Evolutionary conservation across 2,329 filamentous ascomycete species (phyloP), one percentile per base, ranked within the genome.

Genomic region (Neopestalotiopsis rosae): DNA sequence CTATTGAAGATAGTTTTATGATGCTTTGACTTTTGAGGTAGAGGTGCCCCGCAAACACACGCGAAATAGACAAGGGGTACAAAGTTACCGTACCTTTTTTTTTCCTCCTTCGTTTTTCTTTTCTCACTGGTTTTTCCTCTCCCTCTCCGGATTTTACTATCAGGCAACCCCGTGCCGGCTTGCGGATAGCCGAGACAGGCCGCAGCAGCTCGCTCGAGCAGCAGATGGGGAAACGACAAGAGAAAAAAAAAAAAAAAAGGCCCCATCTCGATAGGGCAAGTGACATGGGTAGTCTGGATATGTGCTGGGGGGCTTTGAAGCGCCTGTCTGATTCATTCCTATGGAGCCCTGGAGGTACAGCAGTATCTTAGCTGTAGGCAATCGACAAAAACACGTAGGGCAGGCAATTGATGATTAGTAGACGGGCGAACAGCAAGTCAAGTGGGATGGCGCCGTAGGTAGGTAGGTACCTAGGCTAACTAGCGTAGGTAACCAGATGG

Each of bases 21-120:
- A 75, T 74, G 73, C 73, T 61, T 75, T 67, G 71, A 75, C 71
- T 72, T 62, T 67, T 67, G 69, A 69, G 32, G 30, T n/a, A 10
- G 6, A 52, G 45, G n/a, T 49, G 73, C 73, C 73, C 73, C 73
- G 70, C 73, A 65, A 70, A 64, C 66, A 66, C 69, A 69, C 69
- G 59, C 34, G 34, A 38, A 64, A 42, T 40, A 24, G 20, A 20
- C 45, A 52, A n/a, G 45, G 45, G 42, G 45, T 52, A 17, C 32
- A 40, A 12, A 17, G 28, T 10, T 20, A 62, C n/a, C 30, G 32
- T 20, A 10, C 28, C 14, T 62, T 40, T 20, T 30, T 59, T 30
- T 17, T 13, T 40, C 30, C 3, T 10, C 20, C 13, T 62, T n/a
- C 9, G n/a, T 10, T 52, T 63, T 42, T 63, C 38, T 32, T n/a